Percentiles rank a stretch among this genome's conserved stretches.
Evolutionary conservation across 371 early-diverging fungal species (phyloP).

Genomic region (Circinella umbellata): DNA sequence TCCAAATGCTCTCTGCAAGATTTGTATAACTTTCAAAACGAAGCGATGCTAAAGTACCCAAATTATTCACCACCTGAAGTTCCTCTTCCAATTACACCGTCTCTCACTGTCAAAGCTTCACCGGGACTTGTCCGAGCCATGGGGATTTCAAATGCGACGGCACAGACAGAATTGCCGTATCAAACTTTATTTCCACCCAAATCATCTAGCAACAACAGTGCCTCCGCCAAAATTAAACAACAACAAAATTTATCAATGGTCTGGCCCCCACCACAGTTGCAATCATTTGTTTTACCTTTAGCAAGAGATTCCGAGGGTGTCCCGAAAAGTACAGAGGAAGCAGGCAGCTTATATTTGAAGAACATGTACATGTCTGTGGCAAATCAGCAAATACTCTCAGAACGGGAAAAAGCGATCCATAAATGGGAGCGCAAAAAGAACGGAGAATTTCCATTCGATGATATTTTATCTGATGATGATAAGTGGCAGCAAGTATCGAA

Average conservation of each 20-base stretch:
- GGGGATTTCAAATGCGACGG: slow-evolving; percentile 37
- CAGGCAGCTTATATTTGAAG: slow-evolving; percentile 59
- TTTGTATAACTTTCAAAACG: slow-evolving; percentile 59
- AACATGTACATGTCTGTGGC: slow-evolving; percentile 69
- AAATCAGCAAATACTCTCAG: slow-evolving; percentile 64
- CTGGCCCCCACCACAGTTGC: slow-evolving; percentile 6
- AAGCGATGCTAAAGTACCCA: slow-evolving; percentile 58
- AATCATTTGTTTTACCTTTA: slow-evolving; percentile 53
- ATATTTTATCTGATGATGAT: slow-evolving; percentile 1
- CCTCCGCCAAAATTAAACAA: slow-evolving; percentile 13
- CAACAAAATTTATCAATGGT: slow-evolving; percentile 16
- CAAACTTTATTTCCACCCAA: slow-evolving; percentile 52
- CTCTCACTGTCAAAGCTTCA: slow-evolving; percentile 22
- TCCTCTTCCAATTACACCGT: slow-evolving; percentile 14
- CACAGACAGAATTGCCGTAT: slow-evolving; percentile 40
- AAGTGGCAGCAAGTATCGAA: not conserved
- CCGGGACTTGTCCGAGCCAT: slow-evolving; percentile 32
- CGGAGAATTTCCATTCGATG: not conserved
- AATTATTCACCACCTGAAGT: slow-evolving; percentile 51
- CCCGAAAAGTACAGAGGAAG: slow-evolving; percentile 62
- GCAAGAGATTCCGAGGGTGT: slow-evolving; percentile 41
- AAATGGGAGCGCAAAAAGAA: slow-evolving; percentile 37
- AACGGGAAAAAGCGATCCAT: slow-evolving; percentile 55
- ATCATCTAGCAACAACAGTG: slow-evolving; percentile 36
- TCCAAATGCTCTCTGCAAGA: slow-evolving; percentile 75